phyloP scores from a whole-genome alignment of 2,329 filamentous ascomycete genomes.

The Colletotrichum sp. region DNA sequence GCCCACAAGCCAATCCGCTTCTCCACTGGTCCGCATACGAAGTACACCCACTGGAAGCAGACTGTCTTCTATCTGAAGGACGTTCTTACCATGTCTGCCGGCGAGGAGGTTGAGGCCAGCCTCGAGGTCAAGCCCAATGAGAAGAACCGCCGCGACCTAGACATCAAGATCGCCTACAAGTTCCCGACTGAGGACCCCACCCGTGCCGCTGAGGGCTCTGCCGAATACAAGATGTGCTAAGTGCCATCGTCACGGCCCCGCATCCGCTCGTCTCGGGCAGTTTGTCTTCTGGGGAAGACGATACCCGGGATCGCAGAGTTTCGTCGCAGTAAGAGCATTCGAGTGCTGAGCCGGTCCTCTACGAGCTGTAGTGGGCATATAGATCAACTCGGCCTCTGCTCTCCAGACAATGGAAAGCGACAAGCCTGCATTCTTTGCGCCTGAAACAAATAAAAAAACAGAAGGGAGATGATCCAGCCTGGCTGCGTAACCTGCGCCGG shows the following conservation, averaged over 20 bases:
- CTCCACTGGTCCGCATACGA: slow-evolving; percentile 96
- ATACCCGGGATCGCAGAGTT: background rate
- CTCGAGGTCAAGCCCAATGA: slow-evolving; percentile 87
- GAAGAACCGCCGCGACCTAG: slow-evolving; percentile 93
- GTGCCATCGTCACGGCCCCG: background rate
- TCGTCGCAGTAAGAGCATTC: background rate
- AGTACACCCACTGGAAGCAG: slow-evolving; percentile 99
- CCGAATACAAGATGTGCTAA: slow-evolving; percentile 82
- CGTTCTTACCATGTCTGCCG: slow-evolving; percentile 87
- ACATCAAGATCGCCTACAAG: slow-evolving; percentile 86
- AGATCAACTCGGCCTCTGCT: background rate
- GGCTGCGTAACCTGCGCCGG: slow-evolving; percentile 27
- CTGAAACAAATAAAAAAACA: background rate
- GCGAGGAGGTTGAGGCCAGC: slow-evolving; percentile 76
- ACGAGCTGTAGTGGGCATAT: background rate
- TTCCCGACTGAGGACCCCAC: slow-evolving; percentile 77
- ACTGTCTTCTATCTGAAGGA: slow-evolving; percentile 98
- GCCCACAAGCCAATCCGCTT: slow-evolving; percentile 99
- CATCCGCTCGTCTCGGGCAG: background rate
- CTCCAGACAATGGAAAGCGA: background rate
- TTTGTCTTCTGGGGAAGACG: background rate
- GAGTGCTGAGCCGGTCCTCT: background rate
- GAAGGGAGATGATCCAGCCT: slow-evolving; percentile 9
- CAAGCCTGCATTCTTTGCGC: slow-evolving; percentile 3
- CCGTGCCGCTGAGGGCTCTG: slow-evolving; percentile 71